Evolutionary conservation across 1,284 basidiomycete genomes (phyloP).

Genomic region (Bjerkandera adusta): DNA sequence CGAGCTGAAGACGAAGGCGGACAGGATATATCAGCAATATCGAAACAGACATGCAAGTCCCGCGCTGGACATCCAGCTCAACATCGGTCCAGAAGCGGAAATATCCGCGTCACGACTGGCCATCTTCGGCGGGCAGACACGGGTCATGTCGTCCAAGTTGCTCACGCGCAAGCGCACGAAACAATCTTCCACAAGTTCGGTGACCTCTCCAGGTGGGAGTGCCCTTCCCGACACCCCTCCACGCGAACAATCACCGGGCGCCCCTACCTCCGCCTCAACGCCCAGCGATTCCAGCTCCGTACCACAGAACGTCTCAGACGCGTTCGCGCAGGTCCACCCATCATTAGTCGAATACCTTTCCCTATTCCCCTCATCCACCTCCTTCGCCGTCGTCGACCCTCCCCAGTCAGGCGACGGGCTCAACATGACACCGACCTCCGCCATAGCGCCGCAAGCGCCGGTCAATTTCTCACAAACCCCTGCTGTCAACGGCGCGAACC

Average conservation of each 20-base stretch:
- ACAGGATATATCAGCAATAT: constrained; percentile 26
- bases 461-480: too few species aligned
- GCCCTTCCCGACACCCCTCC: constrained; percentile 8
- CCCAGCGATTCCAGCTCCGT: constrained; percentile 25
- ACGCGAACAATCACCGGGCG: constrained; percentile 16
- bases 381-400: constrained; percentile 25
- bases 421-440: too few species aligned
- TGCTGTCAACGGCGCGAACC: too few species aligned
- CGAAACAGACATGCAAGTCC: constrained; percentile 27
- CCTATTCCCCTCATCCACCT: constrained; percentile 34
- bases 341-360: constrained; percentile 46
- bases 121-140: constrained; percentile 52
- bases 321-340: constrained; percentile 55
- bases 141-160: constrained; percentile 42
- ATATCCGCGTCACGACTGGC: constrained; percentile 43
- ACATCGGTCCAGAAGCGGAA: constrained; percentile 38
- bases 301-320: constrained; percentile 25
- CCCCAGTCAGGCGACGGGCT: too few species aligned
- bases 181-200: constrained; percentile 9
- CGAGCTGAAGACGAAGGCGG: constrained; percentile 27
- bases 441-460: too few species aligned
- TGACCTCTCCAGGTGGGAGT: background rate
- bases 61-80: constrained; percentile 26
- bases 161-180: constrained; percentile 21
- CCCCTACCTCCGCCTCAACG: constrained; percentile 18